phyloP scores from a whole-genome alignment of 805 yeast species.

The Vanderwaltozyma yarrowii region DNA sequence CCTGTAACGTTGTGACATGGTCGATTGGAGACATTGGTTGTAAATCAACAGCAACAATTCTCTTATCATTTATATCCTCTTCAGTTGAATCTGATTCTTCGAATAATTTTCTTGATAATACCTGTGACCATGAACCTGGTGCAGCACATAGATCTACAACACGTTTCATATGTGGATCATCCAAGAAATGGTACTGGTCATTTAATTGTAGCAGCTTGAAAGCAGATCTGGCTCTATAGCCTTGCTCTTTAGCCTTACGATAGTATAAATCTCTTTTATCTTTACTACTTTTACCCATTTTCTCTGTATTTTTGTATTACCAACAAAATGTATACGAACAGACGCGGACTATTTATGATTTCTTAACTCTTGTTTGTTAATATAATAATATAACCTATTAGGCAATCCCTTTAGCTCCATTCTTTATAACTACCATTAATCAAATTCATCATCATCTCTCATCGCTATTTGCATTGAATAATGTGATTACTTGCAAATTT shows the following conservation, averaged over 20 bases:
- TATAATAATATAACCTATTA: too few species aligned
- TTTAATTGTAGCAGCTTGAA: slow-evolving; percentile 85
- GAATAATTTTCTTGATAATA: slow-evolving; percentile 60
- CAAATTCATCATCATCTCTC: too few species aligned
- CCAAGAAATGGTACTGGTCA: slow-evolving; percentile 77
- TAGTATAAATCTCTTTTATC: slow-evolving; percentile 90
- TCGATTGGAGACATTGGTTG: slow-evolving; percentile 98
- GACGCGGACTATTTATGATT: too few species aligned
- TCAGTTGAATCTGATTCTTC: slow-evolving; percentile 28
- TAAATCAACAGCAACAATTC: slow-evolving; percentile 87
- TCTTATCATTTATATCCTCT: slow-evolving; percentile 36
- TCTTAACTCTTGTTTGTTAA: too few species aligned
- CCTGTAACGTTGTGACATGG: slow-evolving; percentile 83
- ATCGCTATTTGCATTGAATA: too few species aligned
- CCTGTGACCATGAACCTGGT: slow-evolving; percentile 98
- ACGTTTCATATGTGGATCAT: slow-evolving; percentile 49
- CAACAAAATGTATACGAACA: too few species aligned
- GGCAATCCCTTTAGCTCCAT: too few species aligned
- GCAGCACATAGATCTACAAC: slow-evolving; percentile 98
- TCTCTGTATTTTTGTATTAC: background rate
- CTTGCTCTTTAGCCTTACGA: slow-evolving; percentile 93
- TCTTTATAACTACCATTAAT: too few species aligned
- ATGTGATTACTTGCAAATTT: too few species aligned
- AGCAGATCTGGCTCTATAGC: slow-evolving; percentile 96
- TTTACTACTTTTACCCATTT: slow-evolving; percentile 90